Evolutionary conservation across 2,329 filamentous ascomycete species (phyloP).

Genomic region (Epichloe sibirici): DNA sequence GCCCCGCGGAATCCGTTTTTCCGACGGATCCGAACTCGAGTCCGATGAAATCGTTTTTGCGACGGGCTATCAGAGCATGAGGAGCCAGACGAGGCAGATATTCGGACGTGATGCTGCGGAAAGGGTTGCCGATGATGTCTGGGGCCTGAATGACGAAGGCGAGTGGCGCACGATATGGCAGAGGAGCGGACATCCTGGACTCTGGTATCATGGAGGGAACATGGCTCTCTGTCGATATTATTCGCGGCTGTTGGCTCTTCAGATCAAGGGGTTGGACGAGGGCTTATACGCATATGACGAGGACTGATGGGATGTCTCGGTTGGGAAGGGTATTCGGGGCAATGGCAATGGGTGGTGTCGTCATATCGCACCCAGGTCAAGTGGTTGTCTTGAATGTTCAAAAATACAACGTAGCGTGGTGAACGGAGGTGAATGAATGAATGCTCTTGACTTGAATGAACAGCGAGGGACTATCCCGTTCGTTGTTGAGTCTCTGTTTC

Average conservation of each 20-base stretch:
- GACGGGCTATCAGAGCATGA: slow-evolving; percentile 58
- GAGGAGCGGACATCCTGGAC: slow-evolving; percentile 46
- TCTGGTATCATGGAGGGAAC: slow-evolving; percentile 57
- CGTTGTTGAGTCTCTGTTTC: no score
- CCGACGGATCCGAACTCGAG: slow-evolving; percentile 42
- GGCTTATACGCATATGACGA: slow-evolving; percentile 23
- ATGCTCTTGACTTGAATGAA: no score
- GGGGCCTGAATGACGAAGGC: slow-evolving; percentile 47
- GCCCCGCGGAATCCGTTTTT: slow-evolving; percentile 30
- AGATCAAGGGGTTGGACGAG: slow-evolving; percentile 36
- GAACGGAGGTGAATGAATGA: no score
- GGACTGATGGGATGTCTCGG: slow-evolving; percentile 8
- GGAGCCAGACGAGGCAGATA: slow-evolving; percentile 45
- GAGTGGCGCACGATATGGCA: slow-evolving; percentile 48
- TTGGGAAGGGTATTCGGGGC: no score
- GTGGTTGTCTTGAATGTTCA: no score
- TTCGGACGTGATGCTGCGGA: slow-evolving; percentile 51
- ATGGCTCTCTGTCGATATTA: slow-evolving; percentile 49
- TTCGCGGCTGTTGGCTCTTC: slow-evolving; percentile 40
- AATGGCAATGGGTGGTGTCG: no score
- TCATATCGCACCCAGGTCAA: no score
- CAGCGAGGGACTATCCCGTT: no score
- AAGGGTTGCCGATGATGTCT: slow-evolving; percentile 45
- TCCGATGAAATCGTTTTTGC: slow-evolving; percentile 54
- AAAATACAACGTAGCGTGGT: no score